A percentile compares a stretch with the other conserved stretches of the same genome.
phyloP scores from a whole-genome alignment of 1,139 yeast species.

The Candida labiduridarum region DNA sequence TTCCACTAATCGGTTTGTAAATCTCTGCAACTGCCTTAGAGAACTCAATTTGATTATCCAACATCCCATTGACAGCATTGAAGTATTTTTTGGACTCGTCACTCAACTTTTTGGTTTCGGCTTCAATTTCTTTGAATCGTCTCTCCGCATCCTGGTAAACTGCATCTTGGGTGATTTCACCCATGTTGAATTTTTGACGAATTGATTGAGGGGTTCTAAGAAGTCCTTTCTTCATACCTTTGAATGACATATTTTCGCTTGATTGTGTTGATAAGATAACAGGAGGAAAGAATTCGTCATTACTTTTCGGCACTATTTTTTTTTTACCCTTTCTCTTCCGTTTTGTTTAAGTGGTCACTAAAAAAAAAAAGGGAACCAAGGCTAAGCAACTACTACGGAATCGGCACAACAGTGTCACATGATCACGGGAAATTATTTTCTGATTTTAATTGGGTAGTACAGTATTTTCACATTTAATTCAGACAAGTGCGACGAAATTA shows the following conservation, averaged over 20 bases:
- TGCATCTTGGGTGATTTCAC: conserved; percentile 79
- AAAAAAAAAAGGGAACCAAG: no score
- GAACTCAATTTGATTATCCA: conserved; percentile 89
- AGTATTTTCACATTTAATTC: no score
- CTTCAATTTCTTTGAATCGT: conserved; percentile 88
- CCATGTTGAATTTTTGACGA: conserved; percentile 83
- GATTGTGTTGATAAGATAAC: not conserved
- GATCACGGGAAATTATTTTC: no score
- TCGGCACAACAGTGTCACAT: no score
- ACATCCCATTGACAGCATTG: conserved; percentile 89
- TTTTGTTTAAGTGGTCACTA: not conserved
- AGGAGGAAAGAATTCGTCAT: not conserved
- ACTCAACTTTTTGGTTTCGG: conserved; percentile 84
- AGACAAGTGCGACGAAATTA: no score
- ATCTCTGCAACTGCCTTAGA: conserved; percentile 93
- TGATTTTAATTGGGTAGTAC: no score
- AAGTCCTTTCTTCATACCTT: conserved; percentile 86
- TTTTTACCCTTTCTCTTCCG: not conserved
- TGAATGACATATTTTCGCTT: conserved; percentile 74
- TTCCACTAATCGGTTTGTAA: conserved; percentile 93
- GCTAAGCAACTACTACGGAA: no score
- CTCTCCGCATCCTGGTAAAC: conserved; percentile 95
- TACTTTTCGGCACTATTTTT: not conserved
- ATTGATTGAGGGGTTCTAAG: conserved; percentile 83
- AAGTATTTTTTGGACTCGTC: conserved; percentile 90